Base-by-base conservation (phyloP, 352 stramenopile genomes). In the Phytophthora palmivora region DNA sequence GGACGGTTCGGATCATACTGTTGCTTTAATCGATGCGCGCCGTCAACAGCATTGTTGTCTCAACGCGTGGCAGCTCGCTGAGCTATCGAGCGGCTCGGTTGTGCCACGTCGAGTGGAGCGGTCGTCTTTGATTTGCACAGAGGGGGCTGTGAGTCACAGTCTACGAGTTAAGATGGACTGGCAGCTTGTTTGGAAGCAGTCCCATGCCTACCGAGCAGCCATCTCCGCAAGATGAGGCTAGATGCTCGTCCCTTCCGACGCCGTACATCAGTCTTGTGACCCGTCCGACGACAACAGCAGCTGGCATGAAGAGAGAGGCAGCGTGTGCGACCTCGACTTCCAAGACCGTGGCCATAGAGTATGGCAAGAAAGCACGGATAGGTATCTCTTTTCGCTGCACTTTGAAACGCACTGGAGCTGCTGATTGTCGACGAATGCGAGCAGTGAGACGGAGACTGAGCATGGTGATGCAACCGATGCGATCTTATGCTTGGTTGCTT, bases 111-210 rank as follows among this genome's bases (percentile, higher is more conserved):
- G 21, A 36, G 42, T 14, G 19, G 44, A 51, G 46, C 46, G 30
- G 16, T 30, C 46, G 46, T 30, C 44, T 53, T 39, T 42, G 30
- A 43, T 53, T 53, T 53, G 46, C 32, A 42, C 18, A 53, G 45
- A 6, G 46, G 46, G 46, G 28, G 16, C 30, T 10, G 30, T 53
- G 46, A 53, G 16, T 53, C 46, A 53, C n/a, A n/a, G n/a, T n/a
- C n/a, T n/a, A n/a, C n/a, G n/a, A n/a, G n/a, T n/a, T 38, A 22
- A 28, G 24, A 28, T 3, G 24, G 24, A 28, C 24, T 28, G 6
- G 24, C n/a, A n/a, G 24, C 24, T 28, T 6, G 24, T 28, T 6
- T 6, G 24, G 6, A 28, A 28, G 24, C 24, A 6, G 24, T 6
- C 24, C 24, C 24, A 28, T 28, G 24, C 24, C 24, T 28, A 6